Evolutionary conservation across 495 filamentous ascomycete species (phyloP).

Genomic region (Gamarada debralockiae): DNA sequence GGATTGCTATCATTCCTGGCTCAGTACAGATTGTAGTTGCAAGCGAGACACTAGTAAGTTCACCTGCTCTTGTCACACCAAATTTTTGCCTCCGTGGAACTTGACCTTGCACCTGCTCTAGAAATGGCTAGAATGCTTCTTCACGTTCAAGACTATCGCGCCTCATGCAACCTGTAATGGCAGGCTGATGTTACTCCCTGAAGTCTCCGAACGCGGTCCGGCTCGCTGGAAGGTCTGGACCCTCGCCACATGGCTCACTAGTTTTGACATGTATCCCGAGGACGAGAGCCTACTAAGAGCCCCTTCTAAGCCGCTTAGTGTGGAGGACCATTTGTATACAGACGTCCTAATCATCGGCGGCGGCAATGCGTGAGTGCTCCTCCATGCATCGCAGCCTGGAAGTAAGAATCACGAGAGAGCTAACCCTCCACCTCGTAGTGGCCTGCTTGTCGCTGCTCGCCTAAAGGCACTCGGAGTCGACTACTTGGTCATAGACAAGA

Average conservation of each 20-base stretch:
- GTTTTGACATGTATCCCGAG: slow-evolving; percentile 25
- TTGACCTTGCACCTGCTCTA: slow-evolving; percentile 6
- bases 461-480: slow-evolving; percentile 33
- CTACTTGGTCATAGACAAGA: slow-evolving; percentile 29
- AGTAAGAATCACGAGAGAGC: slow-evolving; percentile 19
- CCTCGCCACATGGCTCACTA: slow-evolving; percentile 28
- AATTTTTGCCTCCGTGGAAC: background rate
- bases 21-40: slow-evolving; percentile 11
- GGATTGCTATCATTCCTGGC: slow-evolving; percentile 12
- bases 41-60: slow-evolving; percentile 19
- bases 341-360: slow-evolving; percentile 34
- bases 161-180: slow-evolving; percentile 25
- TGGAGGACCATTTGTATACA: slow-evolving; percentile 21
- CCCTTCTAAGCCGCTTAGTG: slow-evolving; percentile 18
- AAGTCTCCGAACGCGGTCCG: slow-evolving; percentile 1
- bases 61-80: background rate
- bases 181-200: slow-evolving; percentile 27
- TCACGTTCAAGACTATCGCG: slow-evolving; percentile 25
- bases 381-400: too few species aligned
- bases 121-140: slow-evolving; percentile 26
- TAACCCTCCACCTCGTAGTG: slow-evolving; percentile 14
- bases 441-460: slow-evolving; percentile 24
- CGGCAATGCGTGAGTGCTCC: slow-evolving; percentile 27
- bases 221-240: slow-evolving; percentile 32
- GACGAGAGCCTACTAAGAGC: slow-evolving; percentile 23